phyloP scores from a whole-genome alignment of 2,329 filamentous ascomycete genomes.

The Fusarium sp. region DNA sequence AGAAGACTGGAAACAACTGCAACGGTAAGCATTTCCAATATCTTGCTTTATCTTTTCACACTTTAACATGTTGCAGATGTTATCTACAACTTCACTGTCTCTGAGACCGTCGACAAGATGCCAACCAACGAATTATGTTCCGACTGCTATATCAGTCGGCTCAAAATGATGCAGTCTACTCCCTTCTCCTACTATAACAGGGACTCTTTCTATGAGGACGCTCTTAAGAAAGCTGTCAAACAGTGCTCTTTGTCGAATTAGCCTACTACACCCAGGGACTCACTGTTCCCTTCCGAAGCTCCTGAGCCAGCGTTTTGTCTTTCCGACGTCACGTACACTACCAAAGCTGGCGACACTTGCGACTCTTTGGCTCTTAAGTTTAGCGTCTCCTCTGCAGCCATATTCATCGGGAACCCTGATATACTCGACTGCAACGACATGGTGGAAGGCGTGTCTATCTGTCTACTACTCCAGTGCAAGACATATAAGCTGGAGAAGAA shows the following conservation, averaged over 20 bases:
- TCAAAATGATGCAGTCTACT: constrained; percentile 31
- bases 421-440: constrained; percentile 19
- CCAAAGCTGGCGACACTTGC: constrained; percentile 7
- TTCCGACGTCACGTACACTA: neutral
- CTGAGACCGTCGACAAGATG: neutral
- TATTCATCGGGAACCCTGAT: constrained; percentile 16
- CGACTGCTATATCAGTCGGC: constrained; percentile 17
- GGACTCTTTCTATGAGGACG: constrained; percentile 2
- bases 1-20: constrained; percentile 17
- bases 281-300: neutral
- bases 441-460: neutral
- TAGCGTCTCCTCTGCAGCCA: constrained; percentile 21
- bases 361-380: constrained; percentile 18
- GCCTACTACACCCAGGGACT: neutral
- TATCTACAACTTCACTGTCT: neutral
- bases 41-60: too few species aligned
- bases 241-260: neutral
- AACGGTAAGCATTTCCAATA: constrained; percentile 21
- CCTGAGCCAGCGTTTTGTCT: constrained; percentile 13
- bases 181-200: neutral
- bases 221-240: constrained; percentile 4
- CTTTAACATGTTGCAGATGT: neutral
- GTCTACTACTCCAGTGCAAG: constrained; percentile 20
- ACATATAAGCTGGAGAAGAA: neutral
- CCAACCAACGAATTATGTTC: constrained; percentile 7